Conservation (phyloP, 352 stramenopile genomes). For the Phytophthora cactorum region DNA sequence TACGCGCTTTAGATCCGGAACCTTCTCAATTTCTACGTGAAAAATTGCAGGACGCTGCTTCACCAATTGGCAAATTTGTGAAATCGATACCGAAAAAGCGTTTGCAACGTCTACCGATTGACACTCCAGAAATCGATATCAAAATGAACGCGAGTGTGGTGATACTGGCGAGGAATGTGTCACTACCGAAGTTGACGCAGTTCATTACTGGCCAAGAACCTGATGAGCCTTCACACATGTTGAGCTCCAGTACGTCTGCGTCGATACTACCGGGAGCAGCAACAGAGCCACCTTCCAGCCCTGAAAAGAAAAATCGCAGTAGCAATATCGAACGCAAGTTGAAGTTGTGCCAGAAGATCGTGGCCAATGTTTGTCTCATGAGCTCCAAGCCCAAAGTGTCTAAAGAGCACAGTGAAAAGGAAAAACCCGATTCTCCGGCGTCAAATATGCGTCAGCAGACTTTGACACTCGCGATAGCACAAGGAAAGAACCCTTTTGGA, state of each 20-base stretch:
- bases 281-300: neutral
- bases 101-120: constrained; percentile 6
- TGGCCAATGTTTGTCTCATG: constrained; percentile 31
- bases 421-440: constrained; percentile 14
- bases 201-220: constrained; percentile 5
- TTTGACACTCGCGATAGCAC: constrained; percentile 5
- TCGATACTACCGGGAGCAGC: constrained; percentile 16
- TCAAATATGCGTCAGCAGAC: constrained; percentile 7
- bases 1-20: constrained; percentile 40
- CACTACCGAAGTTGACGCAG: constrained; percentile 39
- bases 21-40: constrained; percentile 51
- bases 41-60: constrained; percentile 33
- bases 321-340: constrained; percentile 70
- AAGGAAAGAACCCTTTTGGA: constrained; percentile 52
- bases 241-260: constrained; percentile 33
- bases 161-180: constrained; percentile 44
- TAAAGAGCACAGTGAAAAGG: constrained; percentile 19
- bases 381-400: constrained; percentile 17
- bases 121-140: constrained; percentile 23
- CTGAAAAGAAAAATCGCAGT: constrained; percentile 23
- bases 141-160: constrained; percentile 46
- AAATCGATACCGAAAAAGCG: constrained; percentile 55
- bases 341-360: constrained; percentile 57
- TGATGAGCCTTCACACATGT: constrained; percentile 11
- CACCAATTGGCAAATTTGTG: constrained; percentile 8